Conservation (phyloP, 2,329 filamentous ascomycete genomes). For the Aureobasidium lini region DNA sequence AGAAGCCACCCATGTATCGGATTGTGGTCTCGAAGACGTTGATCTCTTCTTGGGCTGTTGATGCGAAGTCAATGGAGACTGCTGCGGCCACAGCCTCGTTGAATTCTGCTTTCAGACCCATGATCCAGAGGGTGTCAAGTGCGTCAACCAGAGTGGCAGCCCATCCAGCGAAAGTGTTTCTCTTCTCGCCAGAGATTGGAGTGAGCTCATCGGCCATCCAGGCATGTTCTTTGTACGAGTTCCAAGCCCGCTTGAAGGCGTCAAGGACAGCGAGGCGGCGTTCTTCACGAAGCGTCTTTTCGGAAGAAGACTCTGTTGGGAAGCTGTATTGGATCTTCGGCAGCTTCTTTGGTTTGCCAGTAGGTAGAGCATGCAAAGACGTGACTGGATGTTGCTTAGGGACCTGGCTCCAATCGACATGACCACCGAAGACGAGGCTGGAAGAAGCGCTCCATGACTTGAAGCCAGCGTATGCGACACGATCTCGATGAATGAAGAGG, state of each 20-base stretch:
- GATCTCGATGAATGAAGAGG: constrained; percentile 13
- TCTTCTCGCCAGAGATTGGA: constrained; percentile 48
- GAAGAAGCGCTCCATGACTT: constrained; percentile 4
- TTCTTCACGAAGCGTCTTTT: constrained; percentile 26
- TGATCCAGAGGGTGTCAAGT: constrained; percentile 65
- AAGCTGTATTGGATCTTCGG: constrained; percentile 39
- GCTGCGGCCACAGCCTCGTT: constrained; percentile 37
- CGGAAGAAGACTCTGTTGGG: constrained; percentile 27
- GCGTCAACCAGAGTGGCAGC: constrained; percentile 77
- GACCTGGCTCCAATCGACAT: constrained; percentile 32
- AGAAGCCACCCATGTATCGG: constrained; percentile 32
- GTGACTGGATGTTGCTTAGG: constrained; percentile 34
- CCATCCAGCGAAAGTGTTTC: constrained; percentile 86
- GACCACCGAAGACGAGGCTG: neutral
- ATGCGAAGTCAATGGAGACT: constrained; percentile 36
- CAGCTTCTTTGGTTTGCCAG: constrained; percentile 29
- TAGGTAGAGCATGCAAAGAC: constrained; percentile 31
- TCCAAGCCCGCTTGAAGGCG: constrained; percentile 39
- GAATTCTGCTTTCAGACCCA: constrained; percentile 51
- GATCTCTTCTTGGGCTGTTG: constrained; percentile 30
- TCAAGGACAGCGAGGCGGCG: constrained; percentile 33
- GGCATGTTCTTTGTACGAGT: constrained; percentile 35
- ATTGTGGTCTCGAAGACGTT: constrained; percentile 46
- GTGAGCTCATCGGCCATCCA: constrained; percentile 45
- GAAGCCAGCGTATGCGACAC: constrained; percentile 12